phyloP scores from a whole-genome alignment of 345 rosid genomes.

The Mangifera indica region DNA sequence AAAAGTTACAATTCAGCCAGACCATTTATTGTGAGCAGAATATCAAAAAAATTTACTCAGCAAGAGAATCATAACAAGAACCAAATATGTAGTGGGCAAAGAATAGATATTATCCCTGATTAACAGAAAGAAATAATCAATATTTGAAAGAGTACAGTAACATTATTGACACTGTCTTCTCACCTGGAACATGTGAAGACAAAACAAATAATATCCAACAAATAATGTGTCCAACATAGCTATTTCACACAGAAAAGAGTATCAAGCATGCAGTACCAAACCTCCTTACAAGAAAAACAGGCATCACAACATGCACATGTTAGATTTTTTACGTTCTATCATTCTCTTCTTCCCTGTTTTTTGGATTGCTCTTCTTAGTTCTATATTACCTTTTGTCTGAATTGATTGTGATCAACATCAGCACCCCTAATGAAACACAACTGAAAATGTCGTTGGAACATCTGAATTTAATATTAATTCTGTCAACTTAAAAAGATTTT shows the following conservation, averaged over 20 bases:
- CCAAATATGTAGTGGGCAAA: background rate
- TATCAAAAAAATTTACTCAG: background rate
- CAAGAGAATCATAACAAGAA: conserved; percentile 1
- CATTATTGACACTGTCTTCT: background rate
- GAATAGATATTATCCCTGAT: background rate
- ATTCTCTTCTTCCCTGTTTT: too few relatives aligned
- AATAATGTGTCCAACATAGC: background rate
- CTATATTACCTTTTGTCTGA: too few relatives aligned
- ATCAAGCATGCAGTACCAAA: too few relatives aligned
- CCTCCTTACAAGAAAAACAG: too few relatives aligned
- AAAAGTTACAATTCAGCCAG: conserved; percentile 2
- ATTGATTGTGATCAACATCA: too few relatives aligned
- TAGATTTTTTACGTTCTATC: too few relatives aligned
- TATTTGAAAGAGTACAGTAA: background rate
- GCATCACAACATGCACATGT: too few relatives aligned
- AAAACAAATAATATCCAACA: background rate
- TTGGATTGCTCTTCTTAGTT: too few relatives aligned
- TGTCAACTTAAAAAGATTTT: too few relatives aligned
- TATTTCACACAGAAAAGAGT: background rate
- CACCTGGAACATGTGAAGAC: background rate
- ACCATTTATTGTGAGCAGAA: background rate
- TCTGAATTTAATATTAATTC: too few relatives aligned
- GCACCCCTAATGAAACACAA: too few relatives aligned
- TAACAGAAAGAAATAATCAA: background rate
- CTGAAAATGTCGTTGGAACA: too few relatives aligned